Base-by-base conservation (phyloP, 441 rosid genomes). In the Euphorbia corollata region DNA sequence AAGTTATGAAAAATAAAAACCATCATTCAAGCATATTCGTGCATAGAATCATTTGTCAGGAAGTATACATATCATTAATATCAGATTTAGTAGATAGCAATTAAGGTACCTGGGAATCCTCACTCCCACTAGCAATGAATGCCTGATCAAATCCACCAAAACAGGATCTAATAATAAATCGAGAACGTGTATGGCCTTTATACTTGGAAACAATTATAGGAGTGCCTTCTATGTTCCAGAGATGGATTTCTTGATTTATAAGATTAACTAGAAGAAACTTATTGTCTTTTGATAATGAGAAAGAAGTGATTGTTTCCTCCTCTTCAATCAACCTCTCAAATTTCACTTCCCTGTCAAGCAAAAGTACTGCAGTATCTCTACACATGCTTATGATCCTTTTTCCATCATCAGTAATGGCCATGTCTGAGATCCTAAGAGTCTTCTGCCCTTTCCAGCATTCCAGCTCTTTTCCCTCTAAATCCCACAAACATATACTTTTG, bases 41-140 rank as follows among this genome's bases (percentile, higher is more conserved):
- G 72, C 47, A 63, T 20, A 5, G n/a, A 19, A 54, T 65, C 64
- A 51, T 24, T 41, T 51, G 34, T 27, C 22, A 61, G 19, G 22
- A 60, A 64, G 47, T 22, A 63, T 18, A 19, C 2, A 59, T 51
- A 4, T n/a, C 6, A 10, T 30, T 36, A 36, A 5, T 27, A 19
- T 16, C 22, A 3, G 16, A 59, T 65, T 64, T 58, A 36, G 56
- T 43, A 50, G 3, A 51, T 45, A 50, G 5, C 36, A 16, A 64
- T 47, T 45, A 22, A 68, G 18, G 51, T 73, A 82, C 94, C 89
- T 78, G 87, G 48, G 94, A 82, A 75, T 88, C 89, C 78, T 88
- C 94, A 56, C 91, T 86, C 55, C 94, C 94, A 43, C 89, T 83
- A 10, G 94, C 94, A 62, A 88, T 73, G 77, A 88, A 88, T 39